phyloP scores from a whole-genome alignment of 331 rosid species.

The Stylosanthes scabra region DNA sequence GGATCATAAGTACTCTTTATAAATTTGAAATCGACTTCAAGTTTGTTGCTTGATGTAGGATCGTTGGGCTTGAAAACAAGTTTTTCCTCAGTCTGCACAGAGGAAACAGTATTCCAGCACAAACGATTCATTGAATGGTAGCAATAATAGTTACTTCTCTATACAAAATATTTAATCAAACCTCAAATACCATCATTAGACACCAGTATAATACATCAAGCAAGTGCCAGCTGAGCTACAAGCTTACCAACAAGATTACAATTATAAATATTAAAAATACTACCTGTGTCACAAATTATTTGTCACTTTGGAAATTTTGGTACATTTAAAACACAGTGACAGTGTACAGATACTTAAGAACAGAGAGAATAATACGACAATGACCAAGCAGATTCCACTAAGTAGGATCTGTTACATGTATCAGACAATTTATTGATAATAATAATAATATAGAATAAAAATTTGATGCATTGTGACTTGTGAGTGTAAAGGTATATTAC shows the following conservation, averaged over 20 bases:
- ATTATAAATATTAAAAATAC: neutral
- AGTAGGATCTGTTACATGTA: neutral
- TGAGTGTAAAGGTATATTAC: neutral
- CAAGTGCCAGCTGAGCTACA: slow-evolving; percentile 2
- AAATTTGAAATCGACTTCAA: slow-evolving; percentile 64
- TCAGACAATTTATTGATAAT: neutral
- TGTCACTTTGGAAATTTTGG: no score
- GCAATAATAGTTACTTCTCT: neutral
- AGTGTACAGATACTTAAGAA: no score
- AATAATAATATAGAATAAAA: neutral
- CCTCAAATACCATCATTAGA: neutral
- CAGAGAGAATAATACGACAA: neutral
- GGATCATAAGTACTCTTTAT: slow-evolving; percentile 58
- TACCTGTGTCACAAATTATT: neutral
- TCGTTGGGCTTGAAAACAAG: slow-evolving; percentile 72
- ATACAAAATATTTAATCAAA: slow-evolving; percentile 2
- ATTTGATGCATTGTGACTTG: neutral
- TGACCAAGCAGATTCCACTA: neutral
- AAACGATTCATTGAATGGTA: neutral
- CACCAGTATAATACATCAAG: neutral
- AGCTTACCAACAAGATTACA: slow-evolving; percentile 1
- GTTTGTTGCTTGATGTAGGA: slow-evolving; percentile 65
- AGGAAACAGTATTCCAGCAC: slow-evolving; percentile 19
- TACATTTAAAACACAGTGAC: no score
- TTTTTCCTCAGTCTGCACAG: slow-evolving; percentile 61